Evolutionary conservation across 768 basidiomycete species (phyloP).

Genomic region (Hygrocybe punicea): DNA sequence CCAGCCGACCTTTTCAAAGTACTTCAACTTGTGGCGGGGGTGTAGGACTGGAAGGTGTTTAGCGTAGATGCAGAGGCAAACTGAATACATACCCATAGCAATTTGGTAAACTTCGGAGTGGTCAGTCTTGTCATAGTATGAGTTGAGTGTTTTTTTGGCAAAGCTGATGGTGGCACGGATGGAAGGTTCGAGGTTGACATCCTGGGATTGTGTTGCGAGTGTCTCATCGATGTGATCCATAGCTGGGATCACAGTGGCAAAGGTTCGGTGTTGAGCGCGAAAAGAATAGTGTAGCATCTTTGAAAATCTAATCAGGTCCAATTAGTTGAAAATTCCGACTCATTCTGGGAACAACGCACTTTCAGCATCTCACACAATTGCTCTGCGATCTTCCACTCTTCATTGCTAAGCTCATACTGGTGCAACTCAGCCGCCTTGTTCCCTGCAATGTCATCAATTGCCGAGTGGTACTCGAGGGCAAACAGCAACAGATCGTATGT

Average conservation of each 20-base stretch:
- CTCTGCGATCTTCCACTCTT: conserved; percentile 26
- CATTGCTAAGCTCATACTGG: conserved; percentile 14
- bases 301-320: conserved; percentile 17
- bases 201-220: conserved; percentile 8
- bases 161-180: conserved; percentile 17
- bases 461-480: conserved; percentile 25
- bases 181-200: conserved; percentile 2
- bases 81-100: conserved; percentile 24
- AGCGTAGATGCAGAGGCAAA: not conserved
- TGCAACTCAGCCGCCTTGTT: conserved; percentile 10
- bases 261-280: conserved; percentile 3
- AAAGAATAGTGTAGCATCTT: conserved; percentile 26
- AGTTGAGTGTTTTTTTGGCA: conserved; percentile 23
- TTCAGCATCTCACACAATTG: conserved; percentile 25
- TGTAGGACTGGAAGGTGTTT: conserved; percentile 29
- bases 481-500: conserved; percentile 33
- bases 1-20: conserved; percentile 32
- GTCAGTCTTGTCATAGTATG: conserved; percentile 23
- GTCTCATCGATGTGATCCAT: conserved; percentile 17
- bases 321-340: not conserved
- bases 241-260: no score
- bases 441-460: conserved; percentile 21
- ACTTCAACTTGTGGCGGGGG: conserved; percentile 34
- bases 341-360: conserved; percentile 10
- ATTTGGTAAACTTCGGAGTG: conserved; percentile 19